phyloP scores from a whole-genome alignment of 2,329 filamentous ascomycete species.

The Leptographium galeiforme region DNA sequence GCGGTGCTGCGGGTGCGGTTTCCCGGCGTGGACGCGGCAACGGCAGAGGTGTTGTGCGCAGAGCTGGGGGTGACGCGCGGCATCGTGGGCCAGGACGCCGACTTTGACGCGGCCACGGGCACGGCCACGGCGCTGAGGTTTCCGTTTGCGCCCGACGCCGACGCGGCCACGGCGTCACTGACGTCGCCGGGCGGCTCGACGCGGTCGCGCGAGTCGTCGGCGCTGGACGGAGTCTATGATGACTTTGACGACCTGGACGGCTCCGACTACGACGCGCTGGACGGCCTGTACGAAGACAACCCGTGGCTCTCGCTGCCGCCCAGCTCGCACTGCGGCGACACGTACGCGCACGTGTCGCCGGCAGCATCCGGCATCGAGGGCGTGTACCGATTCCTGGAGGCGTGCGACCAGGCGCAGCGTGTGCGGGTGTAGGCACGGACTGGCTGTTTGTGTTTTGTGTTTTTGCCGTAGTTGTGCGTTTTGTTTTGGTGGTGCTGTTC shows the following conservation, averaged over 20 bases:
- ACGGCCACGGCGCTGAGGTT: slow-evolving; percentile 67
- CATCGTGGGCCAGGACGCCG: slow-evolving; percentile 60
- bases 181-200: slow-evolving; percentile 36
- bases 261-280: slow-evolving; percentile 10
- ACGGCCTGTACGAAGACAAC: slow-evolving; percentile 26
- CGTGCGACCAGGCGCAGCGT: slow-evolving; percentile 32
- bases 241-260: slow-evolving; percentile 10
- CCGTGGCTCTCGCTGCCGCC: slow-evolving; percentile 33
- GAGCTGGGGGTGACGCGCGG: slow-evolving; percentile 79
- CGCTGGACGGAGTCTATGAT: slow-evolving; percentile 17
- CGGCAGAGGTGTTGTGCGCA: slow-evolving; percentile 70
- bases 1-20: slow-evolving; percentile 70
- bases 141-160: slow-evolving; percentile 59
- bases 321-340: slow-evolving; percentile 23
- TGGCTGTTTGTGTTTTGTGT: no score
- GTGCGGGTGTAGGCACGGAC: background rate
- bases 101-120: slow-evolving; percentile 55
- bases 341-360: slow-evolving; percentile 38
- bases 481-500: background rate
- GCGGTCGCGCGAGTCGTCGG: slow-evolving; percentile 23
- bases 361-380: slow-evolving; percentile 37
- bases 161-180: slow-evolving; percentile 12
- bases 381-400: slow-evolving; percentile 44
- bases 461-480: background rate
- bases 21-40: slow-evolving; percentile 74